phyloP scores from a whole-genome alignment of 2,329 filamentous ascomycete genomes.

The Penicillium digitatum region DNA sequence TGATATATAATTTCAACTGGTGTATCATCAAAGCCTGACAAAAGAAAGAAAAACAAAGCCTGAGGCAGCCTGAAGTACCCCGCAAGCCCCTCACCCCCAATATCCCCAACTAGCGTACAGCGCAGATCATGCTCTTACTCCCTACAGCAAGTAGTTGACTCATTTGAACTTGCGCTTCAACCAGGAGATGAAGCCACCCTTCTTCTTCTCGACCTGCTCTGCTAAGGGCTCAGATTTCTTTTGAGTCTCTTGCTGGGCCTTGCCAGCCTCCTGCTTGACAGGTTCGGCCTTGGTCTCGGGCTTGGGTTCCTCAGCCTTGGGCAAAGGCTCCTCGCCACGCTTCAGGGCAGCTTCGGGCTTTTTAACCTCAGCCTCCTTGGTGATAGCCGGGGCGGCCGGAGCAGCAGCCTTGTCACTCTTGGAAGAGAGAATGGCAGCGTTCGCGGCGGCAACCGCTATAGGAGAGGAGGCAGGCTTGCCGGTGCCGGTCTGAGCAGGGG shows the following conservation, averaged over 20 bases:
- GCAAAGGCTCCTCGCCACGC: constrained; percentile 21
- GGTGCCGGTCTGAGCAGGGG: constrained; percentile 4
- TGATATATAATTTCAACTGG: constrained; percentile 16
- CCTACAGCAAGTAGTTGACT: constrained; percentile 4
- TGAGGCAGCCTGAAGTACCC: background rate
- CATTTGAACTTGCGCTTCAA: constrained; percentile 31
- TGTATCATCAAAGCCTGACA: constrained; percentile 12
- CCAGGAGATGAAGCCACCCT: constrained; percentile 28
- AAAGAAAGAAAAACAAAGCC: constrained; percentile 4
- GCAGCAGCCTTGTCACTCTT: constrained; percentile 20
- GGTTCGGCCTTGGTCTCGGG: constrained; percentile 12
- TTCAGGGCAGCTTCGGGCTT: constrained; percentile 24
- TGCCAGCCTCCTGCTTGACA: constrained; percentile 4
- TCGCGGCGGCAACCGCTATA: constrained; percentile 19
- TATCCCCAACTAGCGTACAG: constrained; percentile 1
- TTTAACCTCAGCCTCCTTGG: constrained; percentile 16
- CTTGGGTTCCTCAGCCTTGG: background rate
- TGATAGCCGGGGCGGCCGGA: constrained; percentile 7
- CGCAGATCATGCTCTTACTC: constrained; percentile 5
- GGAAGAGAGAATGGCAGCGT: constrained; percentile 19
- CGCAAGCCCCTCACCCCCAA: background rate
- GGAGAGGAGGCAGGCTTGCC: constrained; percentile 15
- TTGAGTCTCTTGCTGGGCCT: constrained; percentile 1
- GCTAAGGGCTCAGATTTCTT: constrained; percentile 6
- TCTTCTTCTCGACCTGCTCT: constrained; percentile 15